Base-by-base conservation (phyloP, 352 stramenopile species). In the Peronospora destructor region DNA sequence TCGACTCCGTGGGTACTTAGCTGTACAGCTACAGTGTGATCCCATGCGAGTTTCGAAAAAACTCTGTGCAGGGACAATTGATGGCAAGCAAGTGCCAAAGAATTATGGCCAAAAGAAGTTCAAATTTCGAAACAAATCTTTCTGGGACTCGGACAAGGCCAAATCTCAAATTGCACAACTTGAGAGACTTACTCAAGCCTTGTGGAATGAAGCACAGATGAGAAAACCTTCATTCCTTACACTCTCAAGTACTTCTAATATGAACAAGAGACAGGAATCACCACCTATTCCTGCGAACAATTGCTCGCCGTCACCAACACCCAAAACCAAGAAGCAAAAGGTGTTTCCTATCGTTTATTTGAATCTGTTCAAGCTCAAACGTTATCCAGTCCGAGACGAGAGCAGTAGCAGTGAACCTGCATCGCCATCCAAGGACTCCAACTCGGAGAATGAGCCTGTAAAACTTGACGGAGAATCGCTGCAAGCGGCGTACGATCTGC, bases 21-120 rank as follows among this genome's bases (percentile, higher is more conserved):
- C 77, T 2, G 69, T 86, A 23, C 77, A 87, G 42, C 55, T 91
- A 17, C 77, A 89, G 41, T 91, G 80, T 33, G 80, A 88, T 29
- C 80, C 80, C 29, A 91, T 91, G 80, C 65, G 80, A 9, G 73
- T 91, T 32, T 87, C 75, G 13, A 91, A 91, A 63, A 91, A 91
- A 36, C 64, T 91, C 25, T 87, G 76, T 40, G 74, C 75, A 8
- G 77, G 77, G 2, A 68, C 60, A 7, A 80, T 91, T 36, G 75
- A 85, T 40, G 75, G 75, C 38, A 85, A 85, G 40, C 54, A 56
- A 5, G 71, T 91, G 37, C 73, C 80, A 0, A 88, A 83, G 40
- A 91, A 91, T 47, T 89, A 80, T 42, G 78, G 78, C 2, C 78
- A 89, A 57, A 81, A 84, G 53, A 89, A 87, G 48, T 89, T 85